Evolutionary conservation across 441 rosid genomes (phyloP).

Genomic region (Macaranga tanarius): DNA sequence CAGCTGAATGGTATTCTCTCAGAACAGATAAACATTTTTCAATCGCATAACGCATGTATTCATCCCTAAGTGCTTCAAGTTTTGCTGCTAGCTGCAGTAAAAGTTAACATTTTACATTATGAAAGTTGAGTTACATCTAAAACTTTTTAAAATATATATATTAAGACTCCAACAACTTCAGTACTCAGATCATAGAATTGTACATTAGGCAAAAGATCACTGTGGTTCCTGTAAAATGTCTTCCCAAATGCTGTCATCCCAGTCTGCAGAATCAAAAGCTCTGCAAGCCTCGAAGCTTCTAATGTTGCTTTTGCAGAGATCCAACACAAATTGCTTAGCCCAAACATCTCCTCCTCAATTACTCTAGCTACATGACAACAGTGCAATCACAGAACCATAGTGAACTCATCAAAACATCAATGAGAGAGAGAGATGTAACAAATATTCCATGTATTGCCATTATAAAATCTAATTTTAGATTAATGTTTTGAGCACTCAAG

Average conservation of each 20-base stretch:
- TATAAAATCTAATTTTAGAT: no score
- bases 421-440: neutral
- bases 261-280: constrained; percentile 82
- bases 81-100: constrained; percentile 75
- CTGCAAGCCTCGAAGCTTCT: constrained; percentile 89
- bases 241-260: constrained; percentile 99
- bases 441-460: neutral
- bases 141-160: neutral
- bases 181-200: constrained; percentile 13
- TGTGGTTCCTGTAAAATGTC: constrained; percentile 78
- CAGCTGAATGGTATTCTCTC: constrained; percentile 82
- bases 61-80: constrained; percentile 93
- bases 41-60: constrained; percentile 77
- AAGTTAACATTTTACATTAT: constrained; percentile 24
- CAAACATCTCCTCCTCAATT: constrained; percentile 95
- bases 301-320: constrained; percentile 86
- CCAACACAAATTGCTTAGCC: constrained; percentile 83
- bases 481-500: neutral
- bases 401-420: constrained; percentile 2
- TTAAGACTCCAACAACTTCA: constrained; percentile 4
- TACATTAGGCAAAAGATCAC: constrained; percentile 92
- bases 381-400: constrained; percentile 26
- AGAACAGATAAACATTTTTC: constrained; percentile 80
- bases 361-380: constrained; percentile 67
- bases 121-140: constrained; percentile 2